A percentile compares a stretch with the other conserved stretches of the same genome.
Evolutionary conservation across 192 early-diverging fungal genomes (phyloP).

Genomic region (Radiomyces spectabilis): DNA sequence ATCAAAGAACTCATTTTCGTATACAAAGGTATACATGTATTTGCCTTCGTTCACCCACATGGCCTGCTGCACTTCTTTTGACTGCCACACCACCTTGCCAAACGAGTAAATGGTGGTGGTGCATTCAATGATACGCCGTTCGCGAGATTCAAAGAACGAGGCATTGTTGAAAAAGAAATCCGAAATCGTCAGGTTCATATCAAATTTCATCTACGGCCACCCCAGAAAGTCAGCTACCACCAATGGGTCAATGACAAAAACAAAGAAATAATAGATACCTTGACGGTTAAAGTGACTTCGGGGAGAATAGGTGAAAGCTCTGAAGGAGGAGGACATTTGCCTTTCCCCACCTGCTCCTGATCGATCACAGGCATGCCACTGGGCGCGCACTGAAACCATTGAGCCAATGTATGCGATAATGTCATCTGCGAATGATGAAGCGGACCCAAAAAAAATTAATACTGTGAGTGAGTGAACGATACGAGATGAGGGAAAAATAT

Average conservation of each 20-base stretch:
- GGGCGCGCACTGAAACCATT: constrained; percentile 20
- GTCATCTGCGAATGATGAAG: constrained; percentile 17
- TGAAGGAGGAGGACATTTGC: constrained; percentile 18
- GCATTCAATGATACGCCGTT: constrained; percentile 33
- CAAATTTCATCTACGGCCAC: constrained; percentile 33
- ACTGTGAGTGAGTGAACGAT: too few species aligned
- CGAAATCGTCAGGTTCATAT: constrained; percentile 28
- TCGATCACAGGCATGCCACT: constrained; percentile 12
- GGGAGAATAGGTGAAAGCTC: background rate
- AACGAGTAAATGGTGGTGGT: constrained; percentile 42
- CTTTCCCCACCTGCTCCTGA: constrained; percentile 3
- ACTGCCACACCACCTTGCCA: constrained; percentile 35
- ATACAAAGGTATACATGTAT: constrained; percentile 37
- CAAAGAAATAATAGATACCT: constrained; percentile 18
- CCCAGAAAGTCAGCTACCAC: too few species aligned
- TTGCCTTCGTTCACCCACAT: constrained; percentile 25
- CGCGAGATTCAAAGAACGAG: constrained; percentile 30
- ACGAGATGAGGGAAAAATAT: too few species aligned
- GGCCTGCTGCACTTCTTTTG: constrained; percentile 37
- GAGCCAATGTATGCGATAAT: constrained; percentile 24
- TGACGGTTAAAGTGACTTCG: constrained; percentile 15
- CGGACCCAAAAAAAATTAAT: too few species aligned
- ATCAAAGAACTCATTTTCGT: constrained; percentile 48
- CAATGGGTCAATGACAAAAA: too few species aligned
- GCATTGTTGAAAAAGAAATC: constrained; percentile 39